These are phyloP conservation scores for Epichloe sylvatica DNA, from an alignment of 2,329 filamentous ascomycete species.

Conservation along the genomic window DNA sequence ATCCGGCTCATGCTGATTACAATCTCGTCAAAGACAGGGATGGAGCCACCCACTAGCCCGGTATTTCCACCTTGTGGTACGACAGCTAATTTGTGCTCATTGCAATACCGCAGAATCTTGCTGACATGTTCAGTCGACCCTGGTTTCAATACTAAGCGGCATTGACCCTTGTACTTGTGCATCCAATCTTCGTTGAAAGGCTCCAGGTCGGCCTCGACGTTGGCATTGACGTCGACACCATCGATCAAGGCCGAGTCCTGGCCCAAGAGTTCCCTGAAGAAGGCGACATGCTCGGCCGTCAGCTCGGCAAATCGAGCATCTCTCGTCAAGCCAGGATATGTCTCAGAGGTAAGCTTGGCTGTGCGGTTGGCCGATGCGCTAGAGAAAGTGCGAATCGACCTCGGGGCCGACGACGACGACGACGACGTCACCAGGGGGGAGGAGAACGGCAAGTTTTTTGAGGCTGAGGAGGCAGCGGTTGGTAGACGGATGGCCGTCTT, in stretches of 20 bases:
- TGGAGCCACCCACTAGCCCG: conserved; percentile 84
- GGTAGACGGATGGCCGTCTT: conserved; percentile 1
- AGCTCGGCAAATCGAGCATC: conserved; percentile 62
- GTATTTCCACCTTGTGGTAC: conserved; percentile 97
- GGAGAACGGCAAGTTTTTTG: not conserved
- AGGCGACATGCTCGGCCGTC: conserved; percentile 63
- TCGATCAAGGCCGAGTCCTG: conserved; percentile 70
- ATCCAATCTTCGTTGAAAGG: conserved; percentile 98
- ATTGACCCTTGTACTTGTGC: conserved; percentile 91
- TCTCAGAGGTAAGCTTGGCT: conserved; percentile 66
- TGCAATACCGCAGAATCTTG: conserved; percentile 86
- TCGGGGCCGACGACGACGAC: conserved; percentile 11
- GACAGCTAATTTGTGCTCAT: conserved; percentile 79
- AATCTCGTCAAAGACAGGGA: conserved; percentile 97
- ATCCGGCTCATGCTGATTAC: conserved; percentile 82
- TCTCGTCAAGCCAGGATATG: conserved; percentile 71
- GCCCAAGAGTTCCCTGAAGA: conserved; percentile 72
- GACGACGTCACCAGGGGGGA: conserved; percentile 13
- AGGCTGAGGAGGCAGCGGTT: not conserved
- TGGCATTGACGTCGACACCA: conserved; percentile 54
- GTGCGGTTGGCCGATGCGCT: conserved; percentile 10
- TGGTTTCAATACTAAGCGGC: conserved; percentile 76
- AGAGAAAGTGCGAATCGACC: conserved; percentile 11
- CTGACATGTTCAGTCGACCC: conserved; percentile 76
- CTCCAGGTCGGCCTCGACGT: conserved; percentile 65